Evolutionary conservation across 2,329 filamentous ascomycete species (phyloP).

Genomic region (Lasiodiplodia sp.): DNA sequence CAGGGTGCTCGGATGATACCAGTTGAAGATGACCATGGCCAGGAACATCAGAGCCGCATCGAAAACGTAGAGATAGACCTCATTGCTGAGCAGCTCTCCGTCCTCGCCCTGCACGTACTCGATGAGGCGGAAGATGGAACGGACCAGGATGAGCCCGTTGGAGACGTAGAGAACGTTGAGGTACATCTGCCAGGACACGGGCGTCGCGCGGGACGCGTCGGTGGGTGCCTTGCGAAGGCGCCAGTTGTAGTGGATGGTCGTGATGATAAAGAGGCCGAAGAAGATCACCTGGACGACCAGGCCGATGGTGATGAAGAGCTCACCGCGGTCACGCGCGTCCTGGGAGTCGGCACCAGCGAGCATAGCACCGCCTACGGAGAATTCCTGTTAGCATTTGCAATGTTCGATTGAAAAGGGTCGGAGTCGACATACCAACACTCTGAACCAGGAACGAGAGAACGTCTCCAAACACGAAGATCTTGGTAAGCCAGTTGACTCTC

Average conservation of each 20-base stretch:
- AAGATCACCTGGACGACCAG: conserved; percentile 59
- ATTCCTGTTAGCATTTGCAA: not conserved
- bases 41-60: conserved; percentile 55
- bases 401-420: not conserved
- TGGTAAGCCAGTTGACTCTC: conserved; percentile 46
- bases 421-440: conserved; percentile 25
- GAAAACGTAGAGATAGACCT: conserved; percentile 58
- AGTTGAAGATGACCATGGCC: conserved; percentile 51
- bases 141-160: conserved; percentile 57
- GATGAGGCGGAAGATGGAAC: conserved; percentile 57
- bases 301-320: conserved; percentile 57
- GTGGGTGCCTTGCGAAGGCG: conserved; percentile 36
- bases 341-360: not conserved
- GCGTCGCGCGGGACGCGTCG: not conserved
- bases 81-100: conserved; percentile 54
- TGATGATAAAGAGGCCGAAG: conserved; percentile 58
- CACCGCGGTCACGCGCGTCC: conserved; percentile 37
- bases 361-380: not conserved
- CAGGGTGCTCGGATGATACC: conserved; percentile 46
- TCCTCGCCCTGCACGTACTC: conserved; percentile 56
- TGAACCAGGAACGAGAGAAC: conserved; percentile 53
- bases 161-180: conserved; percentile 54
- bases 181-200: conserved; percentile 40
- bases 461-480: conserved; percentile 52
- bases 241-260: conserved; percentile 40